Conservation (phyloP, 2,329 filamentous ascomycete genomes). For the Ophiosphaerella herpotricha region DNA sequence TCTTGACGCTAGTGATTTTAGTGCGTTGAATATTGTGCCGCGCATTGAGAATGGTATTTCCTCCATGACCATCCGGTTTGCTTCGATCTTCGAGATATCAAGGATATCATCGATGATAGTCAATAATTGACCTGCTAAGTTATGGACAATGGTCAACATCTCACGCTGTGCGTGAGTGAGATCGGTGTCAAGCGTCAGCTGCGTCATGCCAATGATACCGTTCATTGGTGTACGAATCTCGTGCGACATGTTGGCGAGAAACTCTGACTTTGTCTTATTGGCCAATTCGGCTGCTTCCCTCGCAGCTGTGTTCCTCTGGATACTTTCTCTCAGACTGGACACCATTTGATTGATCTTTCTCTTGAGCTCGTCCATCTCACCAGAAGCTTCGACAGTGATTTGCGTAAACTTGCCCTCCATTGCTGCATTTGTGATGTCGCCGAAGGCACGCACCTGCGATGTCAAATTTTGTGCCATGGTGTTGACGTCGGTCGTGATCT, state of each 20-base stretch:
- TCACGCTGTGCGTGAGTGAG: slow-evolving; percentile 94
- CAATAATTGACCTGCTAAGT: slow-evolving; percentile 90
- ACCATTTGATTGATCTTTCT: slow-evolving; percentile 99
- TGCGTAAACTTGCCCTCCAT: slow-evolving; percentile 98
- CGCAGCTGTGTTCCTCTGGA: slow-evolving; percentile 93
- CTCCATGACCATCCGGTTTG: slow-evolving; percentile 96
- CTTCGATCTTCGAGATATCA: slow-evolving; percentile 80
- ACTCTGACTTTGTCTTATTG: slow-evolving; percentile 98
- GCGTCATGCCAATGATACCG: slow-evolving; percentile 97
- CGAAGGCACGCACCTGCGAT: slow-evolving; percentile 95
- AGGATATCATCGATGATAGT: slow-evolving; percentile 88
- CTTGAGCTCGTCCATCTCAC: slow-evolving; percentile 99
- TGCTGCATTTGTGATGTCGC: slow-evolving; percentile 96
- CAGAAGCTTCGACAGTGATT: slow-evolving; percentile 93
- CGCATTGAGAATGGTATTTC: slow-evolving; percentile 95
- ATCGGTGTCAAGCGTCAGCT: slow-evolving; percentile 90
- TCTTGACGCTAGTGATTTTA: slow-evolving; percentile 96
- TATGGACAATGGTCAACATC: slow-evolving; percentile 98
- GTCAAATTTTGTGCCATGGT: slow-evolving; percentile 86
- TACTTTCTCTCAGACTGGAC: slow-evolving; percentile 90
- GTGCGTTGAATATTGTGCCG: slow-evolving; percentile 92
- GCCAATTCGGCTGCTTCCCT: slow-evolving; percentile 94
- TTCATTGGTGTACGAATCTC: slow-evolving; percentile 98
- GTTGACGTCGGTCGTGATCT: slow-evolving; percentile 96
- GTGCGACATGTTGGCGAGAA: slow-evolving; percentile 98